phyloP scores from a whole-genome alignment of 2,329 filamentous ascomycete species.

The Teratosphaeriaceae sp. region DNA sequence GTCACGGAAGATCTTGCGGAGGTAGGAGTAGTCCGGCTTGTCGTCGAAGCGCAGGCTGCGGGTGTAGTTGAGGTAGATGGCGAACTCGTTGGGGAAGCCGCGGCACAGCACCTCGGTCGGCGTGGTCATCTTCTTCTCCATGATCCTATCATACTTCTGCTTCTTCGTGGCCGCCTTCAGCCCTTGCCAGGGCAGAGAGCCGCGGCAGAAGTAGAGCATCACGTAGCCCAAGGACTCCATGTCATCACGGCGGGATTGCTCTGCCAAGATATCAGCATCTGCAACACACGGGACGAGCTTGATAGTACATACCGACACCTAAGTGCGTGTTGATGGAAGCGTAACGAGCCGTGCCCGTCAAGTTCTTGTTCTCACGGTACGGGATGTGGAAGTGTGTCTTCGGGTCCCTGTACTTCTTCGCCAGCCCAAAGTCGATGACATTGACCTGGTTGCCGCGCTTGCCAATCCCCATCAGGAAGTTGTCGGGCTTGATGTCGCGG shows the following conservation, averaged over 20 bases:
- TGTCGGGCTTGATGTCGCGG: conserved; percentile 99
- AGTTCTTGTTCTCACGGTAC: conserved; percentile 99
- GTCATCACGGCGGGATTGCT: conserved; percentile 98
- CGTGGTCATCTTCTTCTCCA: conserved; percentile 99
- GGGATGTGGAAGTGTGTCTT: conserved; percentile 99
- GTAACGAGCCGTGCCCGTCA: conserved; percentile 97
- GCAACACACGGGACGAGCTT: not conserved
- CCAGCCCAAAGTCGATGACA: conserved; percentile 96
- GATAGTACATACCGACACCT: conserved; percentile 71
- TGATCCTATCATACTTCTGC: conserved; percentile 99
- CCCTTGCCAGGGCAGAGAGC: conserved; percentile 97
- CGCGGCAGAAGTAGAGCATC: conserved; percentile 99
- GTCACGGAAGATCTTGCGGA: conserved; percentile 99
- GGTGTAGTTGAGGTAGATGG: conserved; percentile 99
- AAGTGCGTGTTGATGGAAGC: conserved; percentile 98
- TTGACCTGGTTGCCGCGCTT: conserved; percentile 99
- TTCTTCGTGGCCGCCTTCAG: conserved; percentile 98
- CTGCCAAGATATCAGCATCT: conserved; percentile 36
- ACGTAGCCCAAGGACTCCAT: conserved; percentile 99
- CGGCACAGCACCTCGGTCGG: conserved; percentile 97
- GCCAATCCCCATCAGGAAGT: conserved; percentile 98
- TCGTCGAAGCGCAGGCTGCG: conserved; percentile 98
- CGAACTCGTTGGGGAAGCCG: conserved; percentile 98
- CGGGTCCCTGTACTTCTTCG: conserved; percentile 99
- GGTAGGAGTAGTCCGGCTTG: conserved; percentile 99